Evolutionary conservation across 1,284 basidiomycete genomes (phyloP), one percentile per base, ranked within the genome.

Genomic region (Pseudozyma sp.): DNA sequence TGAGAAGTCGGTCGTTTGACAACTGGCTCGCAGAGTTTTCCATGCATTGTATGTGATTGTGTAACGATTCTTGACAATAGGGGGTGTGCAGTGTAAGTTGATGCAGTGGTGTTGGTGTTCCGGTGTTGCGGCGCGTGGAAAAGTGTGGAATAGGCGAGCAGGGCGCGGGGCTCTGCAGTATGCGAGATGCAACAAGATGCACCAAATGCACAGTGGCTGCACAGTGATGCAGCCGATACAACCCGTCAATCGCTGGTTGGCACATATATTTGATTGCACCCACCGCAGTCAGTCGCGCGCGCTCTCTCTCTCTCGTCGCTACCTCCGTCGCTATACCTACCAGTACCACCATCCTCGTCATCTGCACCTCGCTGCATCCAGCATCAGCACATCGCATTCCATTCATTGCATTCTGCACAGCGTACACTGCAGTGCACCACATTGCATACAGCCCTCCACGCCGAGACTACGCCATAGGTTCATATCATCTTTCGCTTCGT

Each of bases 351-450:
- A 16, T 46, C 33, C 52, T 14, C 48, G 35, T 56, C 52, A 14
- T 54, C 39, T 48, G 37, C 31, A 13, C 16, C 40, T 45, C 17
- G 29, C 43, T 29, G 10, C 34, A 14, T 52, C 50, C 16, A 17
- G 13, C 10, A 7, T 29, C 34, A 8, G n/a, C 47, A 42, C 35
- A 43, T 40, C 50, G 51, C 63, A 54, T 59, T 58, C 63, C 63
- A 44, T 40, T 40, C 33, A 50, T 39, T 57, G 61, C 61, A 57
- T 19, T 29, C 7, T 50, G 60, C 60, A 63, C 19, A 44, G 54
- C 54, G 52, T 51, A 37, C 54, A 52, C 34, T 8, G 35, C 35
- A 7, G 16, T 44, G 13, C 43, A 44, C 6, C 43, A 24, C 40
- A 16, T 7, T 42, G n/a, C 40, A 42, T 14, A 9, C 40, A 7